These are phyloP conservation scores for Vigna radiata DNA, from an alignment of 306 rosid species.

Conservation along the genomic window DNA sequence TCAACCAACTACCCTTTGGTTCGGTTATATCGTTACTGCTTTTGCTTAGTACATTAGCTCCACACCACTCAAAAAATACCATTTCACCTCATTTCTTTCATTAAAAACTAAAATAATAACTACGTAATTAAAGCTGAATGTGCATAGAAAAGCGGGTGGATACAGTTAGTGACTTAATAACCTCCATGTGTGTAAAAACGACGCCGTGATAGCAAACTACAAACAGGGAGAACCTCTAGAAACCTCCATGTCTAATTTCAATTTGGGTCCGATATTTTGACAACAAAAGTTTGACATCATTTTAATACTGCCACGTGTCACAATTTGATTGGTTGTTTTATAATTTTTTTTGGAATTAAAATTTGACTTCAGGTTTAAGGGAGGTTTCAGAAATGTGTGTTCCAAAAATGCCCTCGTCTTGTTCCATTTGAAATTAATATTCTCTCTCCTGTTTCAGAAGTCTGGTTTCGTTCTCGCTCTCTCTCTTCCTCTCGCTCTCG, in stretches of 20 bases:
- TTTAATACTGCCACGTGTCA: too few relatives aligned
- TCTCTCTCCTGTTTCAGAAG: too few relatives aligned
- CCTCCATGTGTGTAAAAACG: background rate
- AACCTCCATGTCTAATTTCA: background rate
- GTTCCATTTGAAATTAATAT: too few relatives aligned
- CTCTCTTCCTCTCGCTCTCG: too few relatives aligned
- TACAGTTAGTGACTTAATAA: background rate
- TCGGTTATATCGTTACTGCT: slow-evolving; percentile 27
- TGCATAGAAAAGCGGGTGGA: background rate
- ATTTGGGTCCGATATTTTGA: too few relatives aligned
- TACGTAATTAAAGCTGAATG: background rate
- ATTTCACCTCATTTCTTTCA: background rate
- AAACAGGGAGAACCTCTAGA: background rate
- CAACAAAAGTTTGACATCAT: too few relatives aligned
- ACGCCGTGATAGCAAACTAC: background rate
- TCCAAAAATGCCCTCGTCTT: too few relatives aligned
- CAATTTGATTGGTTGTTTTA: too few relatives aligned
- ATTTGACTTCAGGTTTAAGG: too few relatives aligned
- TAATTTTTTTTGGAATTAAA: too few relatives aligned
- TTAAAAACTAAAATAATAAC: background rate
- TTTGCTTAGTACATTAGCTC: background rate
- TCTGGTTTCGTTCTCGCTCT: too few relatives aligned
- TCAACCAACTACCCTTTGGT: slow-evolving; percentile 38
- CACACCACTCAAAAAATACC: background rate
- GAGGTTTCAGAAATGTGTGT: too few relatives aligned